Evolutionary conservation across 805 yeast genomes (phyloP).

Genomic region (Tetrapisispora namnaoensis): DNA sequence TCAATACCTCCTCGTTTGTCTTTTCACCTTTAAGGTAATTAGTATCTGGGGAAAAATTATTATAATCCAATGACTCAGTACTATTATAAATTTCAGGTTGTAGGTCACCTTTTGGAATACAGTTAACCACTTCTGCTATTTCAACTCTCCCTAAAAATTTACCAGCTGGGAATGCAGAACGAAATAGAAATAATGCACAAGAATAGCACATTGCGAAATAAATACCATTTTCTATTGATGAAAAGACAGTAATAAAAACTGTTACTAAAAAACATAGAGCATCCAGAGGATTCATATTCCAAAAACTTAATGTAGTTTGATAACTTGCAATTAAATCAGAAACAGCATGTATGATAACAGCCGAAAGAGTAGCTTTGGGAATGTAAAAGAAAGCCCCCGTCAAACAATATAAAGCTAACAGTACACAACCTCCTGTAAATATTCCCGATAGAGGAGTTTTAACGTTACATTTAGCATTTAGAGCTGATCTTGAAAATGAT

Average conservation of each 20-base stretch:
- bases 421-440: conserved; percentile 80
- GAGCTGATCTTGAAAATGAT: conserved; percentile 88
- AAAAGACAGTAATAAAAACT: conserved; percentile 66
- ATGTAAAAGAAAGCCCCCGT: conserved; percentile 79
- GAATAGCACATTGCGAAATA: conserved; percentile 87
- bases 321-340: conserved; percentile 71
- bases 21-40: not conserved
- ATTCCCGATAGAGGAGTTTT: conserved; percentile 90
- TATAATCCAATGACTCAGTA: not conserved
- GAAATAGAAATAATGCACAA: conserved; percentile 59
- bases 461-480: conserved; percentile 92
- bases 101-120: not conserved
- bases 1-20: not conserved
- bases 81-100: not conserved
- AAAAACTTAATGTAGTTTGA: conserved; percentile 55
- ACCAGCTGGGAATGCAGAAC: conserved; percentile 74
- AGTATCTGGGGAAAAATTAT: not conserved
- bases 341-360: conserved; percentile 89
- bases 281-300: conserved; percentile 67
- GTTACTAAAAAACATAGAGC: conserved; percentile 62
- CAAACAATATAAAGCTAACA: conserved; percentile 75
- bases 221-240: conserved; percentile 79
- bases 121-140: conserved; percentile 3
- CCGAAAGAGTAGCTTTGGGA: conserved; percentile 80
- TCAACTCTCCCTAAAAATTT: conserved; percentile 68